These are phyloP conservation scores for Afroboletus lepidellus DNA, from an alignment of 1,284 basidiomycete genomes.

Conservation along the genomic window DNA sequence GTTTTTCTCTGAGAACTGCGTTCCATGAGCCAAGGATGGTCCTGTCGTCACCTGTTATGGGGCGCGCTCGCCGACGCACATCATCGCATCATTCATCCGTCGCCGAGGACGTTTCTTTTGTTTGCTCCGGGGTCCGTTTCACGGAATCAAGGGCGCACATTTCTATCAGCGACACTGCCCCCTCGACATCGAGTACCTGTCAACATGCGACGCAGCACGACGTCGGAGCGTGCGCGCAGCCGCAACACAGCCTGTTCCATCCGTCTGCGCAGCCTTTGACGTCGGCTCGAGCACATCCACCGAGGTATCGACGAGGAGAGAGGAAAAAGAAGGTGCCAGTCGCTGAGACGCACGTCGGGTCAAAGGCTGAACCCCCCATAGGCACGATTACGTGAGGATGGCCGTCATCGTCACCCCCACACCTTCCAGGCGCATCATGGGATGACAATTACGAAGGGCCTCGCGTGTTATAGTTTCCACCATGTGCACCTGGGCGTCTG, in stretches of 20 bases:
- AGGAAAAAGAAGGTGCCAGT: too few relatives aligned
- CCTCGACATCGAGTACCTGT: neutral
- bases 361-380: neutral
- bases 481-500: neutral
- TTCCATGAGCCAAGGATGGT: slow-evolving; percentile 4
- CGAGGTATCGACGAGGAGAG: too few relatives aligned
- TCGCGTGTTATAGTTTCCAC: neutral
- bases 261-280: neutral
- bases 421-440: neutral
- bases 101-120: neutral
- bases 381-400: neutral
- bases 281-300: neutral
- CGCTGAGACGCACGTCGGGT: too few relatives aligned
- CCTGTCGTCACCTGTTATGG: neutral
- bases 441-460: too few relatives aligned
- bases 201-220: neutral
- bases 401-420: neutral
- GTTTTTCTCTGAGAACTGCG: neutral
- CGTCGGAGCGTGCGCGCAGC: too few relatives aligned
- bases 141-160: neutral
- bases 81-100: neutral
- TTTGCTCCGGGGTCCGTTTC: neutral
- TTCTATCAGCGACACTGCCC: neutral
- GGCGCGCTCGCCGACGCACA: neutral
- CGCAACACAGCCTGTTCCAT: slow-evolving; percentile 4